phyloP scores from a whole-genome alignment of 2,329 filamentous ascomycete genomes.

The Zymoseptoria tritici region DNA sequence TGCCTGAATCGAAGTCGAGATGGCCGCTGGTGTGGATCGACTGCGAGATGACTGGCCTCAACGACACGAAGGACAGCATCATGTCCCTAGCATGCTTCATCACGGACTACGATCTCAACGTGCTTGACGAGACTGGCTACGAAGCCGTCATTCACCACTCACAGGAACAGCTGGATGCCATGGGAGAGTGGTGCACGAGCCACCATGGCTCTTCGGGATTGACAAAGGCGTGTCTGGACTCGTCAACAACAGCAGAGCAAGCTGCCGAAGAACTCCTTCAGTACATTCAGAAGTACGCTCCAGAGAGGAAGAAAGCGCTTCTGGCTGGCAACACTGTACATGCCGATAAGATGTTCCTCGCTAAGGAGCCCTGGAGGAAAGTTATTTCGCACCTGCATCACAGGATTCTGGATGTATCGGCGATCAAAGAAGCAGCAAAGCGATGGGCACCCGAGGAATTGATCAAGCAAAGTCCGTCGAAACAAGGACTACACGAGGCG shows the following conservation, averaged over 20 bases:
- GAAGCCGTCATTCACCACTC: constrained; percentile 71
- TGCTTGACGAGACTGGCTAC: constrained; percentile 71
- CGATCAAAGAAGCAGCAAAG: constrained; percentile 80
- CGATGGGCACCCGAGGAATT: constrained; percentile 66
- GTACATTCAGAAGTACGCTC: constrained; percentile 69
- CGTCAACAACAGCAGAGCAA: constrained; percentile 61
- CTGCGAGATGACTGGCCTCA: constrained; percentile 86
- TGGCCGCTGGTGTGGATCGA: constrained; percentile 83
- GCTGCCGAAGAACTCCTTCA: constrained; percentile 66
- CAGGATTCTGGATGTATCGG: constrained; percentile 84
- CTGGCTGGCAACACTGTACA: constrained; percentile 92
- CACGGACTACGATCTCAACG: constrained; percentile 69
- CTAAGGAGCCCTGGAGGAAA: constrained; percentile 62
- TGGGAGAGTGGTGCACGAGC: constrained; percentile 82
- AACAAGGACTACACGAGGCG: constrained; percentile 73
- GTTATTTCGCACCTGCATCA: constrained; percentile 78
- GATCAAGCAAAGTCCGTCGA: constrained; percentile 57
- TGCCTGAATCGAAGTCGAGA: constrained; percentile 44
- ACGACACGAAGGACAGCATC: constrained; percentile 34
- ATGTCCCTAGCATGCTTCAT: constrained; percentile 38
- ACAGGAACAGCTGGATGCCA: constrained; percentile 61
- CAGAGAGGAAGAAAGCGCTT: constrained; percentile 58
- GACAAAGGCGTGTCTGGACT: constrained; percentile 65
- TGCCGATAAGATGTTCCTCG: constrained; percentile 76
- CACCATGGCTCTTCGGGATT: constrained; percentile 79